Evolutionary conservation across 495 filamentous ascomycete genomes (phyloP).

Genomic region (Paragyromitra xinjiangensis): DNA sequence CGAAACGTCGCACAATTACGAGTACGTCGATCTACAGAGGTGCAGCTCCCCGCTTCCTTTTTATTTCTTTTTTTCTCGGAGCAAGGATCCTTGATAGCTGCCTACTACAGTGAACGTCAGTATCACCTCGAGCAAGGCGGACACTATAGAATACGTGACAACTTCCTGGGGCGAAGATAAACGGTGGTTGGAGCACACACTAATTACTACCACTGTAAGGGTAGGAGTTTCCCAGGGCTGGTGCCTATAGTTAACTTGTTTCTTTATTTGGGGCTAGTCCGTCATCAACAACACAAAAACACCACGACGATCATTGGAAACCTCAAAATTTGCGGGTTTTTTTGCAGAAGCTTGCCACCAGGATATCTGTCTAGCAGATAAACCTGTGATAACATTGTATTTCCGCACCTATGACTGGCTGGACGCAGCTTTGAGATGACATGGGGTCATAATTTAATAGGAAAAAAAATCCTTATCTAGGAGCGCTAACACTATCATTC

Average conservation of each 20-base stretch:
- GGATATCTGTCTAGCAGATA: neutral
- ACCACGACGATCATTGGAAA: slow-evolving; percentile 16
- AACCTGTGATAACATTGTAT: slow-evolving; percentile 9
- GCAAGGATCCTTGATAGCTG: slow-evolving; percentile 24
- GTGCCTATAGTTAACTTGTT: neutral
- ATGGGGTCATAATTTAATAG: neutral
- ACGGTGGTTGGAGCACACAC: neutral
- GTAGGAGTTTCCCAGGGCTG: neutral
- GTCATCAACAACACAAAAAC: slow-evolving; percentile 14
- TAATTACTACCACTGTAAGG: neutral
- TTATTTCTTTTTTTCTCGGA: slow-evolving; percentile 5
- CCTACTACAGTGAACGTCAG: slow-evolving; percentile 14
- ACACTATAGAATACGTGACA: neutral
- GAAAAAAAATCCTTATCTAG: slow-evolving; percentile 6
- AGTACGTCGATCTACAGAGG: slow-evolving; percentile 22
- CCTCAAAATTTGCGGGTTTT: slow-evolving; percentile 17
- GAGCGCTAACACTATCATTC: neutral
- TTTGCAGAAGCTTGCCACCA: slow-evolving; percentile 10
- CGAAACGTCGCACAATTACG: neutral
- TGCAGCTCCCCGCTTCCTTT: slow-evolving; percentile 28
- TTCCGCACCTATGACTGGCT: slow-evolving; percentile 2
- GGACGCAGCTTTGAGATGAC: neutral
- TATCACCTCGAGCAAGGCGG: slow-evolving; percentile 32
- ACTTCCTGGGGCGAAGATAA: slow-evolving; percentile 2
- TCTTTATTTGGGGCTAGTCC: slow-evolving; percentile 3